Evolutionary conservation across 352 stramenopile species (phyloP).

Genomic region (Thalassiosira hispida): DNA sequence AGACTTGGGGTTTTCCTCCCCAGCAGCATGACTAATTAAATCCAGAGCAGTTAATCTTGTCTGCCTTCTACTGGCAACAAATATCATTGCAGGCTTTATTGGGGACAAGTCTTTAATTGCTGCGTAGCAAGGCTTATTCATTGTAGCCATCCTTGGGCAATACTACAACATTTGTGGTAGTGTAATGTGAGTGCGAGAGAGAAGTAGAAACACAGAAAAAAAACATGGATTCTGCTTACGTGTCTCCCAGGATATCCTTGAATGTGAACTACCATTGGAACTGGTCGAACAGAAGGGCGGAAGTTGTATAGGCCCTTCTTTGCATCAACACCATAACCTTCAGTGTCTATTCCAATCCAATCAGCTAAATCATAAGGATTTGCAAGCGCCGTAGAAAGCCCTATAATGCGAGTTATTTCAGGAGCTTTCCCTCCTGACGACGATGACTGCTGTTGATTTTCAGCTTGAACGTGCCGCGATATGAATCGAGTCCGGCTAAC

Average conservation of each 20-base stretch:
- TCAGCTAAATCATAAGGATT: constrained; percentile 95
- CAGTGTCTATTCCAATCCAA: constrained; percentile 93
- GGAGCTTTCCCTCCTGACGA: constrained; percentile 8
- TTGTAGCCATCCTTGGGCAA: constrained; percentile 97
- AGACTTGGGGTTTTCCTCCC: constrained; percentile 89
- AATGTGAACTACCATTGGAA: constrained; percentile 96
- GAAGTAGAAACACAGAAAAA: background rate
- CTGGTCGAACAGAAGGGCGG: constrained; percentile 92
- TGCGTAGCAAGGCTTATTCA: constrained; percentile 99
- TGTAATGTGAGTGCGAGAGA: constrained; percentile 71
- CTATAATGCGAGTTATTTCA: constrained; percentile 91
- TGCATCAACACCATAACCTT: constrained; percentile 41
- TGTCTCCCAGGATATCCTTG: constrained; percentile 96
- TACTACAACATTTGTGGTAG: too few species aligned
- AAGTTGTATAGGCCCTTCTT: constrained; percentile 93
- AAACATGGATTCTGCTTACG: background rate
- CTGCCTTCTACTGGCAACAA: constrained; percentile 97
- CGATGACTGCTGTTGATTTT: constrained; percentile 32
- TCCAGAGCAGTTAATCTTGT: constrained; percentile 97
- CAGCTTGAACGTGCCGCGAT: constrained; percentile 69
- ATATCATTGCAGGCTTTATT: constrained; percentile 94
- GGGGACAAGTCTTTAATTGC: constrained; percentile 95
- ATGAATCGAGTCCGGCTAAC: constrained; percentile 91
- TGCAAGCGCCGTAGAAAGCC: constrained; percentile 94
- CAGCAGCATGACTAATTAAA: constrained; percentile 93